Evolutionary conservation across 352 stramenopile genomes (phyloP).

Genomic region (Pythium monospermum): DNA sequence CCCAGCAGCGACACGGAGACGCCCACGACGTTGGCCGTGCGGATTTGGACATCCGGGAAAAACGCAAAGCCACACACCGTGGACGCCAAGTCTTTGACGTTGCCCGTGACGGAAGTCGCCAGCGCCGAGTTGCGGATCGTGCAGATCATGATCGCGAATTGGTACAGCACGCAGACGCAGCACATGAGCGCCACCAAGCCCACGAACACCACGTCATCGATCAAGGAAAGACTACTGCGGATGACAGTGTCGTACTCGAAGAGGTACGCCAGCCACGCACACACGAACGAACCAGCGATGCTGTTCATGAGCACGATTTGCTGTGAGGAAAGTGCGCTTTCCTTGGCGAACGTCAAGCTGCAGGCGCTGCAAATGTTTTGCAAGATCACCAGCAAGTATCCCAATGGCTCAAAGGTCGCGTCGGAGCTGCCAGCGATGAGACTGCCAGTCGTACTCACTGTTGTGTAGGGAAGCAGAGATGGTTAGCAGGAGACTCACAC

Average conservation of each 20-base stretch:
- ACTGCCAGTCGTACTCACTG: conserved; percentile 57
- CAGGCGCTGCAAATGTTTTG: conserved; percentile 67
- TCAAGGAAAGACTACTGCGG: conserved; percentile 28
- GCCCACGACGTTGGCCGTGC: conserved; percentile 38
- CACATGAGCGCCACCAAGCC: conserved; percentile 42
- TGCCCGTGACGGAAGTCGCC: conserved; percentile 69
- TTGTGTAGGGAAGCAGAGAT: background rate
- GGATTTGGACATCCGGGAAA: conserved; percentile 48
- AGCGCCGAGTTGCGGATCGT: conserved; percentile 64
- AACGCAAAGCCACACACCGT: conserved; percentile 55
- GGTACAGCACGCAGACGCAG: conserved; percentile 63
- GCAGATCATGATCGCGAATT: conserved; percentile 69
- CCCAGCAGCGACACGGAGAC: conserved; percentile 63
- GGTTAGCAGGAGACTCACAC: background rate
- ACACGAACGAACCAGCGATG: conserved; percentile 38
- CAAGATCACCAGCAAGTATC: conserved; percentile 55
- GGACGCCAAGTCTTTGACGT: conserved; percentile 68
- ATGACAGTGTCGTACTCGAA: conserved; percentile 44
- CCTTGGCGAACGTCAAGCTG: conserved; percentile 62
- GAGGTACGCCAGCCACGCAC: conserved; percentile 28
- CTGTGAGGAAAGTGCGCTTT: conserved; percentile 42
- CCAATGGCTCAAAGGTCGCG: conserved; percentile 30
- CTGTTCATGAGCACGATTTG: conserved; percentile 61
- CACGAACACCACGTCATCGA: conserved; percentile 33
- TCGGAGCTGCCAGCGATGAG: conserved; percentile 55